These are phyloP conservation scores for Artemisia annua DNA, from an alignment of 129 eudicot species.

Conservation along the genomic window DNA sequence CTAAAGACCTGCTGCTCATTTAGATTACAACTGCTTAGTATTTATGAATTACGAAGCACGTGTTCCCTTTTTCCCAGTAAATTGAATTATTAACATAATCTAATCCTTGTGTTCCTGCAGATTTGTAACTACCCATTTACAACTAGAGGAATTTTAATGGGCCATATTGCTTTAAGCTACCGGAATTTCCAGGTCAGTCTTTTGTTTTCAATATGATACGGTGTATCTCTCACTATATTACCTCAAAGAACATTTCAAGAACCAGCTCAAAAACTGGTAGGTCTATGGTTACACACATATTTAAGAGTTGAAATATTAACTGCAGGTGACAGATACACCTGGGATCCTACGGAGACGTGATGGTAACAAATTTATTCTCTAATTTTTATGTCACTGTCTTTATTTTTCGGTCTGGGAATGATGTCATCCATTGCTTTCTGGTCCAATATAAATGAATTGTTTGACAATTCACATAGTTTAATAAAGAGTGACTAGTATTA, in stretches of 20 bases:
- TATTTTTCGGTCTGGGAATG: background rate
- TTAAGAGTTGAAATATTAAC: slow-evolving; percentile 20
- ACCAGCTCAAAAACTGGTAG: slow-evolving; percentile 16
- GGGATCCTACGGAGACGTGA: slow-evolving; percentile 82
- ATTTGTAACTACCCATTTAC: slow-evolving; percentile 93
- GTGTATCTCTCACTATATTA: slow-evolving; percentile 5
- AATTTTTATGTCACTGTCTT: background rate
- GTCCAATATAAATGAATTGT: background rate
- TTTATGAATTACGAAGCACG: background rate
- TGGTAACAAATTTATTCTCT: slow-evolving; percentile 52
- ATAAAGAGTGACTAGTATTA: background rate
- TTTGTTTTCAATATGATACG: slow-evolving; percentile 1
- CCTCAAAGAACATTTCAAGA: background rate
- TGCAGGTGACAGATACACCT: slow-evolving; percentile 97
- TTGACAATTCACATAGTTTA: background rate
- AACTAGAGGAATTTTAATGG: slow-evolving; percentile 92
- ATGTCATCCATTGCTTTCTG: background rate
- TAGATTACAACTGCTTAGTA: slow-evolving; percentile 8
- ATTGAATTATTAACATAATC: background rate
- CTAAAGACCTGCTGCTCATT: background rate
- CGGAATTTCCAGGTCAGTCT: slow-evolving; percentile 75
- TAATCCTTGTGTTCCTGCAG: slow-evolving; percentile 32
- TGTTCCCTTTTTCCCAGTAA: background rate
- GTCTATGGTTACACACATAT: slow-evolving; percentile 3
- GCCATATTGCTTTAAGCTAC: slow-evolving; percentile 79